Percentiles rank a stretch among this genome's conserved stretches.
Conservation (phyloP, 768 basidiomycete species). For the Hemileccinum impolitum region DNA sequence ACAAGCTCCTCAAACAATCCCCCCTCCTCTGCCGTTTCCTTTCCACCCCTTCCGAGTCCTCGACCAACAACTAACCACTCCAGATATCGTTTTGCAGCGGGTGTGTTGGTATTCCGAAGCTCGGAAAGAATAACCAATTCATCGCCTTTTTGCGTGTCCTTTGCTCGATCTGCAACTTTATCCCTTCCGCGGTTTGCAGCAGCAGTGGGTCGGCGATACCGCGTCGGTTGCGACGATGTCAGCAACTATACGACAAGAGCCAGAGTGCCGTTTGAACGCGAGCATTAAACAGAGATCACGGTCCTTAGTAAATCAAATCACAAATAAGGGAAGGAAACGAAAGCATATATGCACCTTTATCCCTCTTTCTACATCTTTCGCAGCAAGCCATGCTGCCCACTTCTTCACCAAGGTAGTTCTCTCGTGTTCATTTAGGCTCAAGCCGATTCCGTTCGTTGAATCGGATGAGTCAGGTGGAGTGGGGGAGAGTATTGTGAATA, state of each 20-base stretch:
- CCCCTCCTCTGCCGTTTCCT: slow-evolving; percentile 16
- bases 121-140: slow-evolving; percentile 29
- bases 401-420: slow-evolving; percentile 60
- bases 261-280: not conserved
- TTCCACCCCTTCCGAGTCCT: slow-evolving; percentile 33
- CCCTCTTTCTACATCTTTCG: slow-evolving; percentile 63
- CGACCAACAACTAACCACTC: slow-evolving; percentile 78
- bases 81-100: slow-evolving; percentile 67
- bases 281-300: not conserved
- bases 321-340: not conserved
- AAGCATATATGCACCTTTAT: slow-evolving; percentile 50
- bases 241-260: slow-evolving; percentile 13
- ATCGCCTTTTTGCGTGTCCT: slow-evolving; percentile 19
- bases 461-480: slow-evolving; percentile 5
- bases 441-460: not conserved
- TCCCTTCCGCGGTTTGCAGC: slow-evolving; percentile 20
- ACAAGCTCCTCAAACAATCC: slow-evolving; percentile 68
- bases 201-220: slow-evolving; percentile 20
- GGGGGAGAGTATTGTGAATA: slow-evolving; percentile 25
- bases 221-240: slow-evolving; percentile 15
- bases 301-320: not conserved
- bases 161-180: slow-evolving; percentile 22
- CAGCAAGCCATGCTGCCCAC: slow-evolving; percentile 81
- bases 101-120: slow-evolving; percentile 16
- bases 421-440: slow-evolving; percentile 28